Conservation (phyloP, 2,329 filamentous ascomycete genomes). For the Colletotrichum echinochloae region DNA sequence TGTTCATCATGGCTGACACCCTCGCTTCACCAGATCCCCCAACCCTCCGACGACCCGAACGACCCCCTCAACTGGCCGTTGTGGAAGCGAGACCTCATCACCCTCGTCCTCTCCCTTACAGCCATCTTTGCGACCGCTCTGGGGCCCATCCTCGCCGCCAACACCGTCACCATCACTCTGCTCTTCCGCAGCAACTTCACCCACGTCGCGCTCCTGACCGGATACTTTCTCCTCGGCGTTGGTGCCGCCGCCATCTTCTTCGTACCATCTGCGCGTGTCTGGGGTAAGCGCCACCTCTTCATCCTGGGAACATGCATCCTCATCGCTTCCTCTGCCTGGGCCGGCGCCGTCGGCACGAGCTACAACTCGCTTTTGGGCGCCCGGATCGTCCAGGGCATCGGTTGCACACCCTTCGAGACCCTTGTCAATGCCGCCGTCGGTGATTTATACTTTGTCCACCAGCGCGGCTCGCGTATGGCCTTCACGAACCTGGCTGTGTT, state of each 20-base stretch:
- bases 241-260: constrained; percentile 86
- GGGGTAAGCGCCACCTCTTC: constrained; percentile 93
- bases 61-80: constrained; percentile 89
- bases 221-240: constrained; percentile 87
- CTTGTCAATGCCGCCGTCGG: constrained; percentile 90
- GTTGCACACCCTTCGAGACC: constrained; percentile 88
- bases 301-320: constrained; percentile 81
- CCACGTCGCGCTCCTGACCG: constrained; percentile 84
- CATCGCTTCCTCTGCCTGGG: constrained; percentile 82
- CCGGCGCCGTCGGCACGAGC: constrained; percentile 73
- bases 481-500: constrained; percentile 72
- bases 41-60: constrained; percentile 91
- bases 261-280: constrained; percentile 88
- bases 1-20: constrained; percentile 13
- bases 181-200: constrained; percentile 76
- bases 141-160: constrained; percentile 88
- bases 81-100: constrained; percentile 86
- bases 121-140: constrained; percentile 87
- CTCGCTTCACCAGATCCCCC: constrained; percentile 65
- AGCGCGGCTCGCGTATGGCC: constrained; percentile 89
- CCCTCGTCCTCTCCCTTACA: constrained; percentile 80
- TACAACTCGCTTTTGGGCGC: constrained; percentile 82
- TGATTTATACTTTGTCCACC: constrained; percentile 89
- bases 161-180: constrained; percentile 81
- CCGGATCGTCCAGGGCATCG: constrained; percentile 87